Evolutionary conservation across 2,329 filamentous ascomycete genomes (phyloP), one percentile per base, ranked within the genome.

Genomic region (Lomentospora prolificans): DNA sequence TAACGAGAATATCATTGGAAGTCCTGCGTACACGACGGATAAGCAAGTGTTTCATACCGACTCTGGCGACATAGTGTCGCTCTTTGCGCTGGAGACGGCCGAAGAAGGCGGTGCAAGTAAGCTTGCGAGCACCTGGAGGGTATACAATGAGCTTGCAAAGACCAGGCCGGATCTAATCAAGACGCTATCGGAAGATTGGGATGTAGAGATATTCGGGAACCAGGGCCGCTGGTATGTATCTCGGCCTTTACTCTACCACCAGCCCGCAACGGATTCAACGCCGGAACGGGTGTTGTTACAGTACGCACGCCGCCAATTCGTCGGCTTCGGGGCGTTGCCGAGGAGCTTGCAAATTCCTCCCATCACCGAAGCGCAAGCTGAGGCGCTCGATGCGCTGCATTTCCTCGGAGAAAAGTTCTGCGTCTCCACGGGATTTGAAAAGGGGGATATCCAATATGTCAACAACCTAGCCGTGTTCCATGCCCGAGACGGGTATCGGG

Each of bases 41-140:
- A 80, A 78, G 61, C 79, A 79, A 64, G 72, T 75, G 9, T 83
- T 83, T 60, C 82, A 85, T 61, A 84, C 78, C 0, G 80, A 84
- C 61, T 53, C 58, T 3, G 64, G 79, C 7, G 80, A 84, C 59
- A 70, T 83, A 3, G 70, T 84, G 2, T 75, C 75, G 2, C 66
- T 84, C 10, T 75, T 80, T 41, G 75, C 74, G 1, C 70, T 81
- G 14, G 72, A 72, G n/a, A 75, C 80, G 0, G 72, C 72, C 0
- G 65, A 67, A 2, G 58, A 59, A 7, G 81, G 81, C 0, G 81
- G 82, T 1, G 67, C 75, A 50, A 81, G 78, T 57, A 74, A 76
- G 57, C 65, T 84, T 8, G 74, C 79, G 0, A 79, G 77, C 58
- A 75, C 72, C 6, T 79, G 75, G 73, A 67, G 69, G 2, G 75